Evolutionary conservation across 2,329 filamentous ascomycete genomes (phyloP), one percentile per base, ranked within the genome.

Genomic region (Corinectria fuckeliana): DNA sequence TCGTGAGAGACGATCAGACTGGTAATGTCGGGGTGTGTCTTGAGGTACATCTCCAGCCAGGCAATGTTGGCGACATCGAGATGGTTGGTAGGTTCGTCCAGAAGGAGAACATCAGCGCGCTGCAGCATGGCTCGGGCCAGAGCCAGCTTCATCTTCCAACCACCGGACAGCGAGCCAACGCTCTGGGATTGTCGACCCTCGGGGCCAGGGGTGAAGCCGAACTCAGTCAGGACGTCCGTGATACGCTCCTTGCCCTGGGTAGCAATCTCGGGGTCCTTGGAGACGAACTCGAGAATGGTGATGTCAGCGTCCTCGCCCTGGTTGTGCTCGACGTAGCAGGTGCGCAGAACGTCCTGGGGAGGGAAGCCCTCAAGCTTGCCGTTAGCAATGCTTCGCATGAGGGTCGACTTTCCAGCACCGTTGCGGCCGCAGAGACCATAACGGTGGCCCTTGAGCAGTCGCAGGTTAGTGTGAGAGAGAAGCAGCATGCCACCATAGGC

Each of bases 61-160:
- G 91, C 92, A 70, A 99, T 93, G 77, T 98, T 98, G 72, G 88
- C 88, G 70, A 98, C 93, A 76, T 99, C 95, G 75, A 99, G 83
- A 80, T 99, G 95, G 82, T 99, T 99, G 71, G 95, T 99, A 77
- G 95, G 95, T 86, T 99, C 95, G 85, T 99, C 95, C 58, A 99
- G 88, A 50, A 99, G 84, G 58, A 99, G 85, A 50, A 99, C 93
- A 75, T 99, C 95, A n/a, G 95, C 94, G 73, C 89, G 91, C 84
- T 95, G 91, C 72, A 99, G 85, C 93, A 99, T 98, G 65, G 95
- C 95, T 71, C 95, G 88, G 51, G 95, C 95, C 76, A 99, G 80
- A 66, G 95, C 95, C 62, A 99, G 82, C 88, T 99, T 99, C 95
- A 99, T 99, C 86, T 98, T 98, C 95, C 95, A 99, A 75, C 95